A percentile compares a stretch with the other conserved stretches of the same genome.
These are phyloP conservation scores for Diophrys sp. DNA, from an alignment of 73 alveolate genomes.

Conservation along the genomic window DNA sequence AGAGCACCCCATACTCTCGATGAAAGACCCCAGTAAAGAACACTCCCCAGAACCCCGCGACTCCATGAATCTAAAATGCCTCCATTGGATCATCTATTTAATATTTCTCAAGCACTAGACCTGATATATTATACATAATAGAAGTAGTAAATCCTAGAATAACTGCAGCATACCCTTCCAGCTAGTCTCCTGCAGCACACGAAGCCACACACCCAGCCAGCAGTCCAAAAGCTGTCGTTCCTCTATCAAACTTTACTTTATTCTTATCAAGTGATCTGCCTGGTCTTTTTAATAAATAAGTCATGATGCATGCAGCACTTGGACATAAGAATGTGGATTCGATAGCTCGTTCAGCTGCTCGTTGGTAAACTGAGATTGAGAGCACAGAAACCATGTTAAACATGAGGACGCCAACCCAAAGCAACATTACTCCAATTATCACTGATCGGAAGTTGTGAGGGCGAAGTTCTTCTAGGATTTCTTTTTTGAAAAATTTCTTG, in stretches of 20 bases:
- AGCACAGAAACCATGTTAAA: background rate
- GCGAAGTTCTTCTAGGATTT: background rate
- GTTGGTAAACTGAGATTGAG: background rate
- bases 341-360: background rate
- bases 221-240: conserved; percentile 61
- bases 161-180: conserved; percentile 78
- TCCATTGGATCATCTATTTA: conserved; percentile 82
- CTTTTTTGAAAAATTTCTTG: background rate
- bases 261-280: background rate
- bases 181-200: conserved; percentile 73
- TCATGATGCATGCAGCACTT: background rate
- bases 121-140: conserved; percentile 46
- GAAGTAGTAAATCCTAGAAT: conserved; percentile 69
- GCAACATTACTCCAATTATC: background rate
- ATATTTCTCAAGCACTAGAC: conserved; percentile 58
- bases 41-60: conserved; percentile 73
- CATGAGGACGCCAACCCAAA: background rate
- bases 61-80: conserved; percentile 76
- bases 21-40: conserved; percentile 66
- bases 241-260: conserved; percentile 14
- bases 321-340: background rate
- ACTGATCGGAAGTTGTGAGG: background rate
- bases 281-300: background rate
- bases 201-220: conserved; percentile 80
- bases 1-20: conserved; percentile 62